Conservation (phyloP, 345 rosid species). For the Corymbia maculata region DNA sequence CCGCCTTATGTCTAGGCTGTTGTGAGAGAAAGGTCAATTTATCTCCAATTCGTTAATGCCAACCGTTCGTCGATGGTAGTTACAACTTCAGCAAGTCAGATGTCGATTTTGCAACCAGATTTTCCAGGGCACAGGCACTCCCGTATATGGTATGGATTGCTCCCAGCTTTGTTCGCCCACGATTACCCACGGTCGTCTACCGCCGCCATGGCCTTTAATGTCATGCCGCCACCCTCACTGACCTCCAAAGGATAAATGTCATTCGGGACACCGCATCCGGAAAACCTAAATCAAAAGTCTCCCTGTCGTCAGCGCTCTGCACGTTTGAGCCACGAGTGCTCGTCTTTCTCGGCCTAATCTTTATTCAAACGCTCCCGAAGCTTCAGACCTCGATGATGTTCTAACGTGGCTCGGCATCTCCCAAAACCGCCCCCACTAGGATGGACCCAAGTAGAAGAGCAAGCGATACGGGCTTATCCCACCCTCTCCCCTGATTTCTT, state of each 20-base stretch:
- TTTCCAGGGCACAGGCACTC: not conserved
- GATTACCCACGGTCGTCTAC: not conserved
- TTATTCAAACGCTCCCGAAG: not conserved
- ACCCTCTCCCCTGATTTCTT: not conserved
- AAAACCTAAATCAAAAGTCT: not conserved
- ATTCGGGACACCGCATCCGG: not conserved
- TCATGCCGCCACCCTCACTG: not conserved
- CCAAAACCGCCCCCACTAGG: not conserved
- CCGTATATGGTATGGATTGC: not conserved
- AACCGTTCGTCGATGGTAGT: not conserved
- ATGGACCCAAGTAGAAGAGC: not conserved
- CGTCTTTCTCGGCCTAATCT: not conserved
- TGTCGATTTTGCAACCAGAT: not conserved
- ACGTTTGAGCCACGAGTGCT: not conserved
- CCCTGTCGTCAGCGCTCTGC: not conserved
- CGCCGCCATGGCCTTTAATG: accelerated
- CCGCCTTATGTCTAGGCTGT: not conserved
- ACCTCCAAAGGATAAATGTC: not conserved
- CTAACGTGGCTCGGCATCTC: not conserved
- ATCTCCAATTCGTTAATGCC: not conserved
- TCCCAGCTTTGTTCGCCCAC: not conserved
- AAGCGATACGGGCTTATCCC: not conserved
- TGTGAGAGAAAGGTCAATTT: not conserved
- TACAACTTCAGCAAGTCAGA: not conserved
- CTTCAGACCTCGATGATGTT: not conserved